A percentile compares a stretch with the other conserved stretches of the same genome.
These are phyloP conservation scores for Mortierella sp. DNA, from an alignment of 371 early-diverging fungal species.

Conservation along the genomic window DNA sequence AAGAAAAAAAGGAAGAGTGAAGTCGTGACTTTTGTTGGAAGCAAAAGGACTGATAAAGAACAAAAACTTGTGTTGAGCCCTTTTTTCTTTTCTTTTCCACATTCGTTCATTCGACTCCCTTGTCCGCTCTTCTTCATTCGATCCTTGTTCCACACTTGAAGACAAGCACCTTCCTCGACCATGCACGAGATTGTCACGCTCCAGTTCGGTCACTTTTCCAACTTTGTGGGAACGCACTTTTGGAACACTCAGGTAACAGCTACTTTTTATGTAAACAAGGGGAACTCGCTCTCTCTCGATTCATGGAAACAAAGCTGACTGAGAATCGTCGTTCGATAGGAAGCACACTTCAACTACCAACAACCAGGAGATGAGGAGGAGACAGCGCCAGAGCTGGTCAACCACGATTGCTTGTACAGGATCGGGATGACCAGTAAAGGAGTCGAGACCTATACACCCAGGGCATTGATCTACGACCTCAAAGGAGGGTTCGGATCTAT, in stretches of 20 bases:
- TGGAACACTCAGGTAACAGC: constrained; percentile 88
- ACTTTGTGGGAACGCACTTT: constrained; percentile 91
- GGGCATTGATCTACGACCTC: constrained; percentile 82
- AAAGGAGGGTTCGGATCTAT: constrained; percentile 84
- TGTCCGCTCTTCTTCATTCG: background rate
- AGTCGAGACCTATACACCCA: constrained; percentile 79
- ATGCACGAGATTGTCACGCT: constrained; percentile 92
- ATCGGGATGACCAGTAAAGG: constrained; percentile 59
- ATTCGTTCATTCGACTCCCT: background rate
- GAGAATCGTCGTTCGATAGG: constrained; percentile 23
- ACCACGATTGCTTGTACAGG: constrained; percentile 55
- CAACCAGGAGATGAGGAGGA: constrained; percentile 48
- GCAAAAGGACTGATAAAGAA: background rate
- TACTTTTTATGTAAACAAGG: background rate
- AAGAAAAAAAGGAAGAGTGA: background rate
- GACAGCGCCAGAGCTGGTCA: constrained; percentile 33
- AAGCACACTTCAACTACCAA: constrained; percentile 54
- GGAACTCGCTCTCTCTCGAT: background rate
- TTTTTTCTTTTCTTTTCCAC: background rate
- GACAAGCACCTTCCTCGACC: background rate
- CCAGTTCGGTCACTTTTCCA: constrained; percentile 88
- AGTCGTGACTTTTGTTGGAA: constrained; percentile 9
- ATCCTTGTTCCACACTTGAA: background rate
- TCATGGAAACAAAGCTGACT: background rate
- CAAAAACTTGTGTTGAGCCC: background rate